Conservation (phyloP, 768 basidiomycete genomes). For the Steccherinum ochraceum region DNA sequence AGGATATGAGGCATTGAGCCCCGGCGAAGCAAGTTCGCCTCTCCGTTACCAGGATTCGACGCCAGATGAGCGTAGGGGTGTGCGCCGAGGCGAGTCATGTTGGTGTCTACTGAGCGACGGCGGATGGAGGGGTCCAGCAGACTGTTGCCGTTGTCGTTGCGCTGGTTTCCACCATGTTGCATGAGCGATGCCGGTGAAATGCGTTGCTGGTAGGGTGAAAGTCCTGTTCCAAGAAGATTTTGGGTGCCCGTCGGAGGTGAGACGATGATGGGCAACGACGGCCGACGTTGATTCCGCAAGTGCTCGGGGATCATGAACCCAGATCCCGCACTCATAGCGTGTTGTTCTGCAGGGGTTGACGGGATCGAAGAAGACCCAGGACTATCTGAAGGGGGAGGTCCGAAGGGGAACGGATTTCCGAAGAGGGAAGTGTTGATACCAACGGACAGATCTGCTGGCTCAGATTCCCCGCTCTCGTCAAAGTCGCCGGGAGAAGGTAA, state of each 20-base stretch:
- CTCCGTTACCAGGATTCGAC: not conserved
- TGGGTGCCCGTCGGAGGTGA: not conserved
- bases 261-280: conserved; percentile 8
- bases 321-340: not conserved
- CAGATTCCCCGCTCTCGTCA: not conserved
- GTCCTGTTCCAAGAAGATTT: not conserved
- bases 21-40: not conserved
- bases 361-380: not conserved
- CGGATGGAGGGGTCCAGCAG: conserved; percentile 13
- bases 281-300: conserved; percentile 3
- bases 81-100: conserved; percentile 10
- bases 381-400: not conserved
- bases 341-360: not conserved
- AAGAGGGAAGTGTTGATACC: not conserved
- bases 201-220: not conserved
- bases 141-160: conserved; percentile 2
- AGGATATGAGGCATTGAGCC: not conserved
- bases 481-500: not conserved
- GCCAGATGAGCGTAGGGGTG: conserved; percentile 24
- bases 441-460: not conserved
- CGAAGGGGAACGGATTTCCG: not conserved
- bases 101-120: conserved; percentile 17
- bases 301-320: not conserved
- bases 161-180: not conserved
- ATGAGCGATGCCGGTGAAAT: not conserved